Evolutionary conservation across 805 yeast species (phyloP).

Genomic region (Myxozyma neotropica): DNA sequence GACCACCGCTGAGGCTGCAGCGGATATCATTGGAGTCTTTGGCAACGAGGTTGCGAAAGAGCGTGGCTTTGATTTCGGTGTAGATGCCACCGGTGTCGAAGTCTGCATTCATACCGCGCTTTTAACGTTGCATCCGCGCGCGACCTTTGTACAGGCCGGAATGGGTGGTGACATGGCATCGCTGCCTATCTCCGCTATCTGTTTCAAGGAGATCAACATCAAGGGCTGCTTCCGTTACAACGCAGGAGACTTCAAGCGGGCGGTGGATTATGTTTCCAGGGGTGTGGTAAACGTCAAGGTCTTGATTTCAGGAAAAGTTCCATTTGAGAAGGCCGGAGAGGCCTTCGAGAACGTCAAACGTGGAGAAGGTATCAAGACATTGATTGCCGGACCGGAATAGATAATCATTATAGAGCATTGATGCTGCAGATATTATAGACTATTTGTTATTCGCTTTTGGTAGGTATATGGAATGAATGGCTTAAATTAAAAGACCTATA

Average conservation of each 20-base stretch:
- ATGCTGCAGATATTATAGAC: too few relatives aligned
- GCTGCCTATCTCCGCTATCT: conserved; percentile 72
- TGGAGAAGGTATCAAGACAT: conserved; percentile 14
- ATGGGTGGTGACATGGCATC: conserved; percentile 69
- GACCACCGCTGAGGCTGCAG: neutral
- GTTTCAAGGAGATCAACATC: conserved; percentile 62
- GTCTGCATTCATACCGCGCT: conserved; percentile 71
- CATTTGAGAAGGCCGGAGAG: conserved; percentile 70
- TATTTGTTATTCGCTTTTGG: too few relatives aligned
- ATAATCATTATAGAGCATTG: too few relatives aligned
- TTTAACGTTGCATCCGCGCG: conserved; percentile 61
- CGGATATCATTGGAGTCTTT: conserved; percentile 1
- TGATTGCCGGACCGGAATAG: conserved; percentile 7
- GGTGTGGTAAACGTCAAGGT: conserved; percentile 67
- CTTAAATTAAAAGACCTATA: too few relatives aligned
- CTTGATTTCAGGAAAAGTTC: conserved; percentile 70
- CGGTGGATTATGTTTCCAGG: conserved; percentile 64
- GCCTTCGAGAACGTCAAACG: conserved; percentile 57
- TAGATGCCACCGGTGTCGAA: conserved; percentile 84
- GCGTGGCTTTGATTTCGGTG: conserved; percentile 43
- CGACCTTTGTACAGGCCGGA: conserved; percentile 80
- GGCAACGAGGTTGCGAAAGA: neutral
- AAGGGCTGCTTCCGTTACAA: conserved; percentile 81
- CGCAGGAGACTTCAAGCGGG: conserved; percentile 70
- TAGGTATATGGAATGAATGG: too few relatives aligned